A percentile compares a stretch with the other conserved stretches of the same genome.
Evolutionary conservation across 2,329 filamentous ascomycete genomes (phyloP).

Genomic region (Rutstroemia sp.): DNA sequence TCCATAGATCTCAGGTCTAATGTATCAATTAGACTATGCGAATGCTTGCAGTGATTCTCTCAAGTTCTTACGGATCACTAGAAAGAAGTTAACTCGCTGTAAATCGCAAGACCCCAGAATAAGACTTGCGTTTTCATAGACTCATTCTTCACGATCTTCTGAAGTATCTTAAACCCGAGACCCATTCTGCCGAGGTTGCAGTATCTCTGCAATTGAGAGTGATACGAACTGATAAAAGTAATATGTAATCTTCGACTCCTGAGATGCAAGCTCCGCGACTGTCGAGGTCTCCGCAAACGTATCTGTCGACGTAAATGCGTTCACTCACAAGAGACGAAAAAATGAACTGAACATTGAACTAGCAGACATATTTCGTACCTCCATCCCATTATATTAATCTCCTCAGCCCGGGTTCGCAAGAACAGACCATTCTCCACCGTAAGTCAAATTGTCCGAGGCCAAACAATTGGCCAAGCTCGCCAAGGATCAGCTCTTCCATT

Average conservation of each 20-base stretch:
- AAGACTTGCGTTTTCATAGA: slow-evolving; percentile 48
- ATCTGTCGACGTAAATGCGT: too few species aligned
- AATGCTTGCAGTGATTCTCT: too few species aligned
- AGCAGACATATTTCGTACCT: too few species aligned
- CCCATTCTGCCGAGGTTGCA: background rate
- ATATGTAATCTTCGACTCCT: too few species aligned
- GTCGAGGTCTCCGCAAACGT: too few species aligned
- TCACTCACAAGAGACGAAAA: too few species aligned
- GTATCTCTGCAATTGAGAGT: too few species aligned
- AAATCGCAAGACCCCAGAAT: too few species aligned
- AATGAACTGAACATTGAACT: too few species aligned
- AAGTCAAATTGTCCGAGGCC: background rate
- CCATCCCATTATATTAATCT: background rate
- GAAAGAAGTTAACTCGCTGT: background rate
- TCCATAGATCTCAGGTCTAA: slow-evolving; percentile 30
- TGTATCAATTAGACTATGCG: background rate
- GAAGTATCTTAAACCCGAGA: background rate
- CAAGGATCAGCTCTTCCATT: background rate
- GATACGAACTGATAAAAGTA: too few species aligned
- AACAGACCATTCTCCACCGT: background rate
- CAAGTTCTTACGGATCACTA: slow-evolving; percentile 5
- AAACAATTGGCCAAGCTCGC: background rate
- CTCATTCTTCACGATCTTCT: slow-evolving; percentile 46
- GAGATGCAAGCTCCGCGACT: too few species aligned
- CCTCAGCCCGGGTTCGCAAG: background rate